These are phyloP conservation scores for Calonectria hongkongensis DNA, from an alignment of 2,329 filamentous ascomycete species.

Conservation along the genomic window DNA sequence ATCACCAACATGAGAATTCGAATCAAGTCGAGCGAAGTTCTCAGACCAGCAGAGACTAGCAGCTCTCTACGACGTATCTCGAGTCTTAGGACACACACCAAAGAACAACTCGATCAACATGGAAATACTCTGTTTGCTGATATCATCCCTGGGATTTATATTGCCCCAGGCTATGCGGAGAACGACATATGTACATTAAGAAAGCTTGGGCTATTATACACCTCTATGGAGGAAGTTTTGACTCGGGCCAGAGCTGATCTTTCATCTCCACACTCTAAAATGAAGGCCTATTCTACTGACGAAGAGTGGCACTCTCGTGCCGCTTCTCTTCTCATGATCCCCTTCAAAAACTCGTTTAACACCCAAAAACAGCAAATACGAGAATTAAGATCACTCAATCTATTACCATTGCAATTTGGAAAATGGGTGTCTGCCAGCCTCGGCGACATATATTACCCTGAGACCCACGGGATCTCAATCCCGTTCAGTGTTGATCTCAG, in stretches of 20 bases:
- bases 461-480: conserved; percentile 32
- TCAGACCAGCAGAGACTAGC: conserved; percentile 35
- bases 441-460: conserved; percentile 40
- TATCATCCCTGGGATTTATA: conserved; percentile 39
- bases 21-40: conserved; percentile 38
- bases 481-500: conserved; percentile 39
- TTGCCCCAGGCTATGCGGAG: conserved; percentile 43
- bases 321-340: conserved; percentile 18
- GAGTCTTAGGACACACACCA: conserved; percentile 26
- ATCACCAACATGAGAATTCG: conserved; percentile 49
- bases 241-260: conserved; percentile 41
- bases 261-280: conserved; percentile 23
- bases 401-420: conserved; percentile 44
- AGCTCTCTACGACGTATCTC: conserved; percentile 34
- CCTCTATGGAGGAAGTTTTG: conserved; percentile 7
- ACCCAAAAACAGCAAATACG: too few relatives aligned
- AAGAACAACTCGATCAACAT: conserved; percentile 34
- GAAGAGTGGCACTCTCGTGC: conserved; percentile 46
- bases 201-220: not conserved
- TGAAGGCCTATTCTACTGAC: conserved; percentile 37
- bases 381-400: conserved; percentile 18
- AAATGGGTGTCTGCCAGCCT: conserved; percentile 43
- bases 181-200: conserved; percentile 27
- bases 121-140: conserved; percentile 47
- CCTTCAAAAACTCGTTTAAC: not conserved